Conservation (phyloP, 78 protist species). For the Dictyostelium firmibasis region DNA sequence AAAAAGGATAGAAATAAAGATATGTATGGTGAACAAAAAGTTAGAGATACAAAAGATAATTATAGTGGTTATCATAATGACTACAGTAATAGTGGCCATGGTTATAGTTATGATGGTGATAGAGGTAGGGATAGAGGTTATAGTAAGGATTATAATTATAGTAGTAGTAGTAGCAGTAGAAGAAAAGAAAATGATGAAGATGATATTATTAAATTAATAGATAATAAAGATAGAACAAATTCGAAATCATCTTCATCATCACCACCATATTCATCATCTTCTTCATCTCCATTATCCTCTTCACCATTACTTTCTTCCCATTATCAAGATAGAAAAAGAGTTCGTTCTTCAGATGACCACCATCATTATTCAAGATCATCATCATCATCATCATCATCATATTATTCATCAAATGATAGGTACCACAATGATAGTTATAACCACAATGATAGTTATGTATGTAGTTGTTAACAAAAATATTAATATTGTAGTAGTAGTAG, state of each 20-base stretch:
- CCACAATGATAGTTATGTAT: not conserved
- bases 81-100: not conserved
- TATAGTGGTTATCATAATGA: not conserved
- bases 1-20: not conserved
- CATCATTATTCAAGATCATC: not conserved
- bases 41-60: not conserved
- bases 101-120: not conserved
- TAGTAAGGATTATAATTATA: not conserved
- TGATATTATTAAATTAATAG: not conserved
- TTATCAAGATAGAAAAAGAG: not conserved
- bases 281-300: not conserved
- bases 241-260: not conserved
- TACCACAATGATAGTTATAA: too few species aligned
- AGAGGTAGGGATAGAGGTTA: not conserved
- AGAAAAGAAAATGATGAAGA: not conserved
- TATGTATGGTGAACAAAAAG: not conserved
- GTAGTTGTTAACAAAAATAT: not conserved
- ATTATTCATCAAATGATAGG: not conserved
- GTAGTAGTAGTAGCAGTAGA: not conserved
- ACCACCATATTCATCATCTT: not conserved
- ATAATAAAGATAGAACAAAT: not conserved
- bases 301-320: not conserved
- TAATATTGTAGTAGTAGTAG: too few species aligned
- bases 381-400: not conserved
- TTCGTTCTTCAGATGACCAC: not conserved